A percentile compares a stretch with the other conserved stretches of the same genome.
phyloP scores from a whole-genome alignment of 2,329 filamentous ascomycete genomes.

The Xylariaceae sp. region DNA sequence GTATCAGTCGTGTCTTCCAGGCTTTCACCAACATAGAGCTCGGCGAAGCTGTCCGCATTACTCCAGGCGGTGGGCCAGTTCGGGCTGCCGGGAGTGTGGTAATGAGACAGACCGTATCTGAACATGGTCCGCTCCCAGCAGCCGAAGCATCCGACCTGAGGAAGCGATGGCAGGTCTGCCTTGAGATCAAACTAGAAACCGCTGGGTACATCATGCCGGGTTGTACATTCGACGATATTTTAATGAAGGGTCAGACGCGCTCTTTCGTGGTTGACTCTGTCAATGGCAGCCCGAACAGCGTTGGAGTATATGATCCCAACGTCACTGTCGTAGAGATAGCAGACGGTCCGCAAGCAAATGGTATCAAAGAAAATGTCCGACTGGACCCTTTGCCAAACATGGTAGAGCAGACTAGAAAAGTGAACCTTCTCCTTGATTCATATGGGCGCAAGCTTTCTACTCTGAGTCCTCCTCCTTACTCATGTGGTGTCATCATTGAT shows the following conservation, averaged over 20 bases:
- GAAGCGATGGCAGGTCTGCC: constrained; percentile 29
- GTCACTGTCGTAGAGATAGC: constrained; percentile 39
- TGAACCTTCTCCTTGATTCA: constrained; percentile 64
- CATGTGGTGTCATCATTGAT: constrained; percentile 68
- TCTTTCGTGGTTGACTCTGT: constrained; percentile 61
- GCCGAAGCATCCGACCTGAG: constrained; percentile 22
- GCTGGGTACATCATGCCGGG: constrained; percentile 69
- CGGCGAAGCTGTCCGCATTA: constrained; percentile 61
- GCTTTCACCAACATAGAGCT: constrained; percentile 71
- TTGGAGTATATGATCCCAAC: constrained; percentile 43
- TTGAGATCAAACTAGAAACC: constrained; percentile 40
- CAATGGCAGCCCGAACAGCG: constrained; percentile 43
- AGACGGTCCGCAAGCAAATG: constrained; percentile 19
- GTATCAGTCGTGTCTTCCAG: constrained; percentile 72
- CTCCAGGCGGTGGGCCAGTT: constrained; percentile 50
- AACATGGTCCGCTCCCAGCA: constrained; percentile 29
- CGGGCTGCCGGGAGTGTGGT: constrained; percentile 57
- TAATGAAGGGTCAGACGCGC: constrained; percentile 54
- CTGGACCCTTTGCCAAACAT: constrained; percentile 66
- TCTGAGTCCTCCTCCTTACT: constrained; percentile 36
- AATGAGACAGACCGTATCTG: constrained; percentile 55
- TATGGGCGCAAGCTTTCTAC: constrained; percentile 45
- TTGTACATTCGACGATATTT: constrained; percentile 65
- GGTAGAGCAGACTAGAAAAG: constrained; percentile 56
- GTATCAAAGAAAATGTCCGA: constrained; percentile 36